Base-by-base conservation (phyloP, 495 filamentous ascomycete species). In the Cryomyces antarcticus region DNA sequence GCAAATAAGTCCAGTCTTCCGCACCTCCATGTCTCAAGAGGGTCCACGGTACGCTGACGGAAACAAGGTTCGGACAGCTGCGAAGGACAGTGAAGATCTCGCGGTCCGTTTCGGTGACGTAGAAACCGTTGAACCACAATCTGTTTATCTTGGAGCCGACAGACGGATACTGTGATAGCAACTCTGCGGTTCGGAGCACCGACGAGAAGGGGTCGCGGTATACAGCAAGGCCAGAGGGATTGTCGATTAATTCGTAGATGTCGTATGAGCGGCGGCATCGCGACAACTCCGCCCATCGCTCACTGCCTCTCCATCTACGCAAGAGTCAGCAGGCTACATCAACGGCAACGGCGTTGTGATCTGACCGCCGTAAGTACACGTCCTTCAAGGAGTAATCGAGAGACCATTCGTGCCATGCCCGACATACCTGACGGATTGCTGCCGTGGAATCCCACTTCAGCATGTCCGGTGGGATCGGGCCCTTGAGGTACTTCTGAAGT, bases 91-190 rank as follows among this genome's bases (percentile, higher is more conserved):
- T 42, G 41, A 67, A 64, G 37, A 73, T 59, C 40, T 63, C 50
- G 5, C 52, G 46, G 47, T 62, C 62, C 0, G 64, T 67, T 49
- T 70, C 65, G 36, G 60, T 54, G 10, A 55, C 57, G 48, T 71
- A 64, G 44, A 70, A 69, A 10, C 70, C 70, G 36, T 70, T 61
- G 50, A 73, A 68, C 68, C 69, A 72, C 41, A 72, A 50, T 10
- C 65, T 58, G 27, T 64, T 67, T 36, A 71, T 65, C 39, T 66
- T 62, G 1, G 45, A 43, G 1, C 67, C 68, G 5, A 70, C 52
- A 6, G 52, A 41, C 0, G 69, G 62, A 42, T 56, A 62, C 30
- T 52, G 46, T 24, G 44, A 39, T 43, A 73, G 62, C 0, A 71
- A 57, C 7, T 53, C 45, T n/a, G 60, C 56, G 4, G 69, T 71